phyloP scores from a whole-genome alignment of 768 basidiomycete genomes.

The Mycena metata region DNA sequence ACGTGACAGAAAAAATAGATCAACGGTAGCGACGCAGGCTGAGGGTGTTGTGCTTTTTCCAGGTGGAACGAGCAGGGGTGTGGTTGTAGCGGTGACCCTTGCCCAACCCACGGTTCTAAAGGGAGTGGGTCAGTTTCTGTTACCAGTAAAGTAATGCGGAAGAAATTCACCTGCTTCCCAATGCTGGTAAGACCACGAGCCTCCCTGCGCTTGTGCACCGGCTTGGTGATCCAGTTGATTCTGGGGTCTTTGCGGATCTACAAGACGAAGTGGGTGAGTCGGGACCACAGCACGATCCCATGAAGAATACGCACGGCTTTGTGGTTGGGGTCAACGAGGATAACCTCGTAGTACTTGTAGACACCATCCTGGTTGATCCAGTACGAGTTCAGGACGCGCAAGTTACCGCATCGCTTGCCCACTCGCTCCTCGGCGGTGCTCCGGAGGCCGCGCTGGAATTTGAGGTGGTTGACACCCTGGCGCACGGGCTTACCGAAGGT shows the following conservation, averaged over 20 bases:
- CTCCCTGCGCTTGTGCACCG: constrained; percentile 99
- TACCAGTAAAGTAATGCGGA: constrained; percentile 17
- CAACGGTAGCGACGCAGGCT: constrained; percentile 91
- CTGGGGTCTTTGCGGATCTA: constrained; percentile 95
- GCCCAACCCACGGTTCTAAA: constrained; percentile 94
- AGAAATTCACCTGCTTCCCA: constrained; percentile 85
- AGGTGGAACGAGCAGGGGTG: constrained; percentile 89
- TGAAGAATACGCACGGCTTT: constrained; percentile 77
- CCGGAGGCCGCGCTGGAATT: constrained; percentile 94
- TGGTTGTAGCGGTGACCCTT: constrained; percentile 97
- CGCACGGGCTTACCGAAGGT: constrained; percentile 99
- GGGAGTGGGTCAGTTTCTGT: constrained; percentile 20
- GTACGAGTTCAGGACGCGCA: constrained; percentile 98
- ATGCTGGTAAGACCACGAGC: constrained; percentile 96
- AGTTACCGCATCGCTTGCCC: constrained; percentile 94
- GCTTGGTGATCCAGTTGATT: constrained; percentile 99
- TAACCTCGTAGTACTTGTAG: constrained; percentile 99
- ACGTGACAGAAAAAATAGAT: constrained; percentile 48
- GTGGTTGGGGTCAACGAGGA: constrained; percentile 95
- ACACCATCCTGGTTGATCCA: constrained; percentile 99
- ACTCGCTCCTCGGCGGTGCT: constrained; percentile 98
- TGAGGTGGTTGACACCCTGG: constrained; percentile 99
- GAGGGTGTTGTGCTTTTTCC: constrained; percentile 99
- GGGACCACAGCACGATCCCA: neutral
- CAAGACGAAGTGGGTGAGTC: constrained; percentile 18